Conservation (phyloP, 352 stramenopile genomes). For the Phytophthora constricta region DNA sequence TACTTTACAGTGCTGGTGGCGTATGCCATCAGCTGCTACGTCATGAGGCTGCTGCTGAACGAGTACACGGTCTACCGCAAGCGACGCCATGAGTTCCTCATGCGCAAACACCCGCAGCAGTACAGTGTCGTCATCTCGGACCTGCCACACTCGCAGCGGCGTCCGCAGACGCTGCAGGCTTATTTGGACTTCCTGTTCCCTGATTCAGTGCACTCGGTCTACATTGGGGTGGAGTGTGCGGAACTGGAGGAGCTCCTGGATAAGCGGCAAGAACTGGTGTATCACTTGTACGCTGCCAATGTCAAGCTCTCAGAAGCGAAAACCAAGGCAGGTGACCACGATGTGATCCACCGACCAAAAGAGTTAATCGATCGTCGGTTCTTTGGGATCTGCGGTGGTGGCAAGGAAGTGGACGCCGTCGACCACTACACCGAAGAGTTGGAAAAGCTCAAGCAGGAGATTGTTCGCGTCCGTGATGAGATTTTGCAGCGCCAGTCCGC, state of each 20-base stretch:
- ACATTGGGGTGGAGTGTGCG: slow-evolving; percentile 74
- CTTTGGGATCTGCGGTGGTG: slow-evolving; percentile 51
- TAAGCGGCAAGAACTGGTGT: slow-evolving; percentile 55
- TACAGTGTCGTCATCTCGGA: slow-evolving; percentile 81
- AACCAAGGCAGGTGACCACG: slow-evolving; percentile 22
- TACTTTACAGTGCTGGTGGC: slow-evolving; percentile 64
- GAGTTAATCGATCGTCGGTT: slow-evolving; percentile 48
- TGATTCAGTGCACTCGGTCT: slow-evolving; percentile 63
- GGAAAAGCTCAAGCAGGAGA: slow-evolving; percentile 56
- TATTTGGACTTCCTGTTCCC: slow-evolving; percentile 82
- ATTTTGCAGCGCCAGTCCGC: slow-evolving; percentile 61
- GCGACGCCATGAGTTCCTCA: slow-evolving; percentile 68
- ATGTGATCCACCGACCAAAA: slow-evolving; percentile 43
- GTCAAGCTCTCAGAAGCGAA: slow-evolving; percentile 50
- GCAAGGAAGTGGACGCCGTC: slow-evolving; percentile 65
- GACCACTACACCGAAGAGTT: slow-evolving; percentile 62
- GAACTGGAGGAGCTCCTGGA: slow-evolving; percentile 64
- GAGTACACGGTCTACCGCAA: slow-evolving; percentile 74
- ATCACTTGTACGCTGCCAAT: slow-evolving; percentile 58
- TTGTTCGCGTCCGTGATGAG: slow-evolving; percentile 48
- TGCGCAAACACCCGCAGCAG: slow-evolving; percentile 62
- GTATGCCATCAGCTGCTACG: slow-evolving; percentile 55
- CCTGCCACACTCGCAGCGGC: slow-evolving; percentile 57
- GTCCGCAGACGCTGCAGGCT: slow-evolving; percentile 58
- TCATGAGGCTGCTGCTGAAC: slow-evolving; percentile 61